Percentiles rank a stretch among this genome's conserved stretches.
phyloP scores from a whole-genome alignment of 805 yeast genomes.

The Komagataella pseudopastoris region DNA sequence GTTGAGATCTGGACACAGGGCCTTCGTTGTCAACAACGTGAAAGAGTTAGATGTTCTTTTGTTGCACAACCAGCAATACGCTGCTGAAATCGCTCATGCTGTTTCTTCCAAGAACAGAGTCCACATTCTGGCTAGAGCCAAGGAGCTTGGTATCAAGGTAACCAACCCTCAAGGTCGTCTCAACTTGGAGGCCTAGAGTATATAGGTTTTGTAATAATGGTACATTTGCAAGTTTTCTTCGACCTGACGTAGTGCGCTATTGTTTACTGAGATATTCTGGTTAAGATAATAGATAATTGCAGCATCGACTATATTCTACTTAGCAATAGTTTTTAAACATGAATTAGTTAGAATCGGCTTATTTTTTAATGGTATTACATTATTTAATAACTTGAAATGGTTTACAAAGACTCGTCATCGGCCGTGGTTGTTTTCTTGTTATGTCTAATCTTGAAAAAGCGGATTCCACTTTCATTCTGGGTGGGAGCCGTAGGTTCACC shows the following conservation, averaged over 20 bases:
- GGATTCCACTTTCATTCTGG: slow-evolving; percentile 44
- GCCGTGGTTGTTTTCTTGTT: slow-evolving; percentile 21
- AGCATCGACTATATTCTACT: not conserved
- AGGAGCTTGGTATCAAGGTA: slow-evolving; percentile 96
- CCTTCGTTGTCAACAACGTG: slow-evolving; percentile 83
- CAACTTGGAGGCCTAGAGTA: slow-evolving; percentile 79
- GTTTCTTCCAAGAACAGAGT: slow-evolving; percentile 98
- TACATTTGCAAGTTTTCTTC: not conserved
- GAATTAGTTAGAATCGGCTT: not conserved
- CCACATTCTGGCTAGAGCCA: slow-evolving; percentile 90
- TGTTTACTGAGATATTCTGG: no score
- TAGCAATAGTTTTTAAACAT: not conserved
- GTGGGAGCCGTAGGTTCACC: slow-evolving; percentile 14
- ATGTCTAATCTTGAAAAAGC: slow-evolving; percentile 65
- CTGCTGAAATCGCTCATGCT: slow-evolving; percentile 99
- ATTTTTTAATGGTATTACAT: not conserved
- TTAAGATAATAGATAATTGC: not conserved
- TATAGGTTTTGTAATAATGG: not conserved
- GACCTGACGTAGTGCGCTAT: not conserved
- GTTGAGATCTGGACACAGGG: slow-evolving; percentile 97
- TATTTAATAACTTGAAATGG: not conserved
- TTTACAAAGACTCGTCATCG: slow-evolving; percentile 21
- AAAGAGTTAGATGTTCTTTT: slow-evolving; percentile 90
- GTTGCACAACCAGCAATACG: slow-evolving; percentile 96
- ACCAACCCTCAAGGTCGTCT: slow-evolving; percentile 99